Evolutionary conservation across 192 early-diverging fungal genomes (phyloP).

Genomic region (Coemansia sp.): DNA sequence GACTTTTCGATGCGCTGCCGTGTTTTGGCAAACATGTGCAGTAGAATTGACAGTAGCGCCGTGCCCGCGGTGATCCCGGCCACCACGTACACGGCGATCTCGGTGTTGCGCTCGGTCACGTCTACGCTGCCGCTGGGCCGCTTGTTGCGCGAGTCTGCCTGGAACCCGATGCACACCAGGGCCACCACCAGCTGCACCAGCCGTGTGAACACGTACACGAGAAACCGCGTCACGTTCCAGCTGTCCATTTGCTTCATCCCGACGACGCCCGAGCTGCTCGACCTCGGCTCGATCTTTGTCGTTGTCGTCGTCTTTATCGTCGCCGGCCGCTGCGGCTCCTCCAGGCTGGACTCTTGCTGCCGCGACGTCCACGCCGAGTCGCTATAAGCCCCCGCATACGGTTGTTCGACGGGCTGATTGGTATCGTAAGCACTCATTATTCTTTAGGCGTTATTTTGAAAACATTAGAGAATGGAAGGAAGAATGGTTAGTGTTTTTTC

Average conservation of each 20-base stretch:
- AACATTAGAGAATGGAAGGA: no score
- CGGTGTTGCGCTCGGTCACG: constrained; percentile 17
- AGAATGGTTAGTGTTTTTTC: no score
- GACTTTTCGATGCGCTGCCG: constrained; percentile 23
- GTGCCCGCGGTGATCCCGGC: constrained; percentile 24
- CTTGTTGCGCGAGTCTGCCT: constrained; percentile 26
- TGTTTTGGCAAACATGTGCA: constrained; percentile 36
- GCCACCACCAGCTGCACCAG: constrained; percentile 27
- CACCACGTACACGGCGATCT: constrained; percentile 24
- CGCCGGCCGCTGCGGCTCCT: background rate
- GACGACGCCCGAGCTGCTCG: constrained; percentile 2
- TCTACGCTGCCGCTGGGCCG: constrained; percentile 8
- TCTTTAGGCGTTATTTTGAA: no score
- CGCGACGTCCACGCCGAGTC: constrained; percentile 19
- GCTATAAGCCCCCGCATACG: constrained; percentile 37
- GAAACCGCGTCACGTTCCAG: constrained; percentile 22
- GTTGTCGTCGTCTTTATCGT: background rate
- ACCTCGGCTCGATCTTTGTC: background rate
- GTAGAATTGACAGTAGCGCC: constrained; percentile 17
- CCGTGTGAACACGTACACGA: constrained; percentile 26
- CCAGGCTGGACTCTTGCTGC: background rate
- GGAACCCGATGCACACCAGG: constrained; percentile 29
- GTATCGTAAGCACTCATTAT: no score
- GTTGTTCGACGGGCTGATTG: no score
- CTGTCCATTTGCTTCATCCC: constrained; percentile 26